Conservation (phyloP, 2,329 filamentous ascomycete genomes). For the Alternaria infectoria region DNA sequence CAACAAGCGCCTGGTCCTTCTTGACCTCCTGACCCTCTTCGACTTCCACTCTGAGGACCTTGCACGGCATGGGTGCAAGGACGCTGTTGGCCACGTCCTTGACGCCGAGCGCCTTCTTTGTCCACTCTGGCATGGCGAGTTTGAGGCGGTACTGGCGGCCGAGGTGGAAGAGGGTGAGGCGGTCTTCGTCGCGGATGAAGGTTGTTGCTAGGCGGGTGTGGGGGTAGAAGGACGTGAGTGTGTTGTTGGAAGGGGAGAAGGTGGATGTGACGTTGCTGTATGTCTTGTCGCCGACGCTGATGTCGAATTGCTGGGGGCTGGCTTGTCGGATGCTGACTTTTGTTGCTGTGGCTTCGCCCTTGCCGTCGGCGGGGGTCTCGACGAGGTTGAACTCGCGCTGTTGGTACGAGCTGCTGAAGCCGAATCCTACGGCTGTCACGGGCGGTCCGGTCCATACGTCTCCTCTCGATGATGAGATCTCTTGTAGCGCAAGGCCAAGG, state of each 20-base stretch:
- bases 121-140: constrained; percentile 73
- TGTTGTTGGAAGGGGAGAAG: constrained; percentile 52
- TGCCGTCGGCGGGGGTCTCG: constrained; percentile 54
- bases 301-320: constrained; percentile 57
- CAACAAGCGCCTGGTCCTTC: constrained; percentile 86
- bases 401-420: constrained; percentile 58
- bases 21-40: constrained; percentile 79
- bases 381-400: constrained; percentile 66
- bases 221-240: constrained; percentile 78
- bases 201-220: constrained; percentile 80
- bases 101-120: constrained; percentile 82
- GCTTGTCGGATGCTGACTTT: constrained; percentile 61
- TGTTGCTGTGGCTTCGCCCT: constrained; percentile 47
- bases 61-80: constrained; percentile 95
- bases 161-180: constrained; percentile 78
- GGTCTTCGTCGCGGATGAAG: constrained; percentile 68
- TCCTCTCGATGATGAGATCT: constrained; percentile 34
- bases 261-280: constrained; percentile 57
- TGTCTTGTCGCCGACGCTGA: constrained; percentile 52
- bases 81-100: constrained; percentile 84
- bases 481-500: constrained; percentile 69
- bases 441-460: constrained; percentile 51
- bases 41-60: constrained; percentile 89
- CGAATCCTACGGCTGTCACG: constrained; percentile 61
- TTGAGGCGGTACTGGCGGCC: constrained; percentile 64